Evolutionary conservation across 2,329 filamentous ascomycete genomes (phyloP).

Genomic region (Tympanopsis confertula): DNA sequence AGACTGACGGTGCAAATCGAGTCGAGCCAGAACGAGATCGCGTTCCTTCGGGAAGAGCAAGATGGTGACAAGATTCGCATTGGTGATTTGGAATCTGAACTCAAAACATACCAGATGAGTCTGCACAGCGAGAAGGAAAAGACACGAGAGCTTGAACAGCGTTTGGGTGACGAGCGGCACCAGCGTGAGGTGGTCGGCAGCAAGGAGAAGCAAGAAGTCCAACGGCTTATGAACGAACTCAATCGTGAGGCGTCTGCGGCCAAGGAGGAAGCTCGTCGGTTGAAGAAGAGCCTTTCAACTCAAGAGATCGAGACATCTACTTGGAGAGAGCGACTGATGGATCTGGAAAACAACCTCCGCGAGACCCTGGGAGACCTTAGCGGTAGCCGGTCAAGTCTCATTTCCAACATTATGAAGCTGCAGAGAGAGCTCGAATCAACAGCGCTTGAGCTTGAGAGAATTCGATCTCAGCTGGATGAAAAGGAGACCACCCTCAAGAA

Average conservation of each 20-base stretch:
- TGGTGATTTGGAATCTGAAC: conserved; percentile 74
- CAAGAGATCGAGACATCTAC: conserved; percentile 80
- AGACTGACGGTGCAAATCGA: conserved; percentile 84
- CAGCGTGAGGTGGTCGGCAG: conserved; percentile 79
- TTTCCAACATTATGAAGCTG: conserved; percentile 78
- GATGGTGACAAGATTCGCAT: conserved; percentile 97
- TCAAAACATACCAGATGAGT: conserved; percentile 67
- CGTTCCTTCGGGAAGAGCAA: conserved; percentile 91
- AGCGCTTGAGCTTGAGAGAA: conserved; percentile 67
- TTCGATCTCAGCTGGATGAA: conserved; percentile 69
- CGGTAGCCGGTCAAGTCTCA: conserved; percentile 72
- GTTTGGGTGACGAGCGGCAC: conserved; percentile 68
- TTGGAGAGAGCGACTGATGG: conserved; percentile 82
- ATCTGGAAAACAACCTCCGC: conserved; percentile 79
- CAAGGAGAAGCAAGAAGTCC: conserved; percentile 87
- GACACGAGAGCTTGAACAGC: conserved; percentile 57
- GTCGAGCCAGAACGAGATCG: conserved; percentile 82
- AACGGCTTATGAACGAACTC: conserved; percentile 84
- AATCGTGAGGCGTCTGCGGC: conserved; percentile 71
- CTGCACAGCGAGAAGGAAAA: conserved; percentile 79
- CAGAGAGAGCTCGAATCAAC: conserved; percentile 81
- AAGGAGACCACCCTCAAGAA: conserved; percentile 85
- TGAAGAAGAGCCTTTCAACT: conserved; percentile 72
- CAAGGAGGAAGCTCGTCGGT: conserved; percentile 73
- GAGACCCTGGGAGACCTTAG: conserved; percentile 80